Conservation (phyloP, 441 rosid species). For the Isatis lusitanica region DNA sequence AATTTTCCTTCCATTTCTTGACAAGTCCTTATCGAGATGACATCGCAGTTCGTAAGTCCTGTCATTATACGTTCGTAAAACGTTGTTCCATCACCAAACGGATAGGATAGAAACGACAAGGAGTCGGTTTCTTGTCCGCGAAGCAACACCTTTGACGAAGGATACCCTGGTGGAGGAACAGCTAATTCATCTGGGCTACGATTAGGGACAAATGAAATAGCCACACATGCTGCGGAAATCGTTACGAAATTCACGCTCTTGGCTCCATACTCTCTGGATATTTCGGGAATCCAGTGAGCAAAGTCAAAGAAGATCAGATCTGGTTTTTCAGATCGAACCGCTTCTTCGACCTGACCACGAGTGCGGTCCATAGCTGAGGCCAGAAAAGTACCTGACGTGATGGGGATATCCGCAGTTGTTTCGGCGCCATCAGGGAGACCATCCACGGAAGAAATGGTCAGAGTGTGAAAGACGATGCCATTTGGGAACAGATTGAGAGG, state of each 20-base stretch:
- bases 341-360: slow-evolving; percentile 44
- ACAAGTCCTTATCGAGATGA: slow-evolving; percentile 47
- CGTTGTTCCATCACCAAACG: not conserved
- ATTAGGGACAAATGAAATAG: slow-evolving; percentile 53
- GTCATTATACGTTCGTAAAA: too few relatives aligned
- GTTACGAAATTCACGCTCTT: slow-evolving; percentile 42
- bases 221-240: slow-evolving; percentile 49
- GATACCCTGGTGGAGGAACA: slow-evolving; percentile 57
- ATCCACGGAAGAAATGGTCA: slow-evolving; percentile 51
- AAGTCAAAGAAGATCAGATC: slow-evolving; percentile 48
- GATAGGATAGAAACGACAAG: too few relatives aligned
- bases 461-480: slow-evolving; percentile 43
- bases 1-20: slow-evolving; percentile 50
- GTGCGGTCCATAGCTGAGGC: slow-evolving; percentile 53
- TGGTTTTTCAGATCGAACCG: slow-evolving; percentile 35
- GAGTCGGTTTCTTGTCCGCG: slow-evolving; percentile 37
- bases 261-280: slow-evolving; percentile 37
- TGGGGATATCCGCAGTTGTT: slow-evolving; percentile 61
- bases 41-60: too few relatives aligned
- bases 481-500: slow-evolving; percentile 48
- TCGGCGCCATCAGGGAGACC: slow-evolving; percentile 62
- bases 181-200: slow-evolving; percentile 37
- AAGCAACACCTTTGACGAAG: slow-evolving; percentile 48
- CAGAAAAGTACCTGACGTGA: slow-evolving; percentile 39
- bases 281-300: slow-evolving; percentile 58